Evolutionary conservation across 2,329 filamentous ascomycete genomes (phyloP).

Genomic region (Ramularia endophylla): DNA sequence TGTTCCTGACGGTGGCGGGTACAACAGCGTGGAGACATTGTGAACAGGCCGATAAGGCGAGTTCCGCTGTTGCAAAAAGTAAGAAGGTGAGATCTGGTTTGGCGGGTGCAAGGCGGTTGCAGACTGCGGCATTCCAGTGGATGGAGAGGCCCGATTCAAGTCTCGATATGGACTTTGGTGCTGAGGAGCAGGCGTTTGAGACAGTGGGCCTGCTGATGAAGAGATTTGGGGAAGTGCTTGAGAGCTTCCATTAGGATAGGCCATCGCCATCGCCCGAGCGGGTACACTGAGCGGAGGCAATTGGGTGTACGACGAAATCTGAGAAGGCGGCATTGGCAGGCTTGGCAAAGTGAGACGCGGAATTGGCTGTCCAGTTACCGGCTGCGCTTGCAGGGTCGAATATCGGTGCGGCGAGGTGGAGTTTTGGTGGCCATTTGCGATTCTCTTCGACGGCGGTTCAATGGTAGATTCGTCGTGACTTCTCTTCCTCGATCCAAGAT

Average conservation of each 20-base stretch:
- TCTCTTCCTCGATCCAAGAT: conserved; percentile 45
- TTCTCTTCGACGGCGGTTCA: conserved; percentile 54
- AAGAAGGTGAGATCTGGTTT: conserved; percentile 74
- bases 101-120: conserved; percentile 43
- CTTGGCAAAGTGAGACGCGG: conserved; percentile 64
- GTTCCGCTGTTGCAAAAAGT: conserved; percentile 79
- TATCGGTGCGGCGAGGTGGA: conserved; percentile 25
- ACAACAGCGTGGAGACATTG: conserved; percentile 82
- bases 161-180: conserved; percentile 48
- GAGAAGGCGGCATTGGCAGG: conserved; percentile 56
- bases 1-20: conserved; percentile 74
- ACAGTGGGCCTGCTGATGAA: conserved; percentile 14
- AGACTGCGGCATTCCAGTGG: conserved; percentile 55
- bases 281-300: conserved; percentile 59
- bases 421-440: conserved; percentile 20
- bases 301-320: conserved; percentile 11
- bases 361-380: conserved; percentile 18
- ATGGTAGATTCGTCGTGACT: conserved; percentile 49
- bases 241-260: conserved; percentile 57
- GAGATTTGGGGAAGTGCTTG: conserved; percentile 41
- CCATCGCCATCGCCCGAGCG: conserved; percentile 61
- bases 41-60: conserved; percentile 92
- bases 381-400: conserved; percentile 31
- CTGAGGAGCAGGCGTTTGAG: conserved; percentile 19
- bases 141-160: conserved; percentile 60